Conservation (phyloP, 1,284 basidiomycete species). For the Cerioporus squamosus region DNA sequence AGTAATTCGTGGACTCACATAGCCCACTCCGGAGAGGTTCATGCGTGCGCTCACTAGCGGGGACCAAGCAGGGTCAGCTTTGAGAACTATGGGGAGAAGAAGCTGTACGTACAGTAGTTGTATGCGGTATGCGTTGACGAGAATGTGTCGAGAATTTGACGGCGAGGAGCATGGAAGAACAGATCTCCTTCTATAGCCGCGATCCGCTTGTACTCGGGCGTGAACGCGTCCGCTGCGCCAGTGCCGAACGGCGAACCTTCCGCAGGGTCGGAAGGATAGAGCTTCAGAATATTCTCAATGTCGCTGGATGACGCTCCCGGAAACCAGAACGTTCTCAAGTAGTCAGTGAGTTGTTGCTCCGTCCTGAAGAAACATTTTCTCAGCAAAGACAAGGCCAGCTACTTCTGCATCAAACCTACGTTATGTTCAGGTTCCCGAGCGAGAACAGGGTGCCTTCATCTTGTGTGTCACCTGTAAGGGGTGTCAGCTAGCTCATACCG, state of each 20-base stretch:
- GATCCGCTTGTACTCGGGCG: slow-evolving; percentile 53
- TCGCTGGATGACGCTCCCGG: slow-evolving; percentile 8
- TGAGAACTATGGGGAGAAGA: not conserved
- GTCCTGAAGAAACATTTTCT: no score
- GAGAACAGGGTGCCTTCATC: slow-evolving; percentile 40
- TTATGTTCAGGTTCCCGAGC: slow-evolving; percentile 22
- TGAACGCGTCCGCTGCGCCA: slow-evolving; percentile 43
- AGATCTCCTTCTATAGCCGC: slow-evolving; percentile 52
- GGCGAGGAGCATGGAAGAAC: slow-evolving; percentile 51
- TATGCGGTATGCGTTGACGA: slow-evolving; percentile 48
- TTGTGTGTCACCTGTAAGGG: slow-evolving; percentile 31
- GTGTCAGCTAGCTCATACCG: not conserved
- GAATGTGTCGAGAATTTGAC: slow-evolving; percentile 31
- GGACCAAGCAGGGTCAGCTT: not conserved
- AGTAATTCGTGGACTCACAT: not conserved
- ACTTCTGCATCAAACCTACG: slow-evolving; percentile 18
- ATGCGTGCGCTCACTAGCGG: not conserved
- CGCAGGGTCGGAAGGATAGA: slow-evolving; percentile 42
- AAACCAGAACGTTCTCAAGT: slow-evolving; percentile 14
- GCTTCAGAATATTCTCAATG: slow-evolving; percentile 16
- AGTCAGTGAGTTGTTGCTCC: slow-evolving; percentile 12
- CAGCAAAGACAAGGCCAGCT: no score
- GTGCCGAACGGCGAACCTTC: slow-evolving; percentile 57
- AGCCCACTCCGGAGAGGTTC: not conserved
- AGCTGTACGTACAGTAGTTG: slow-evolving; percentile 44